Base-by-base conservation (phyloP, 2,329 filamentous ascomycete species). In the Colletotrichum sp. region DNA sequence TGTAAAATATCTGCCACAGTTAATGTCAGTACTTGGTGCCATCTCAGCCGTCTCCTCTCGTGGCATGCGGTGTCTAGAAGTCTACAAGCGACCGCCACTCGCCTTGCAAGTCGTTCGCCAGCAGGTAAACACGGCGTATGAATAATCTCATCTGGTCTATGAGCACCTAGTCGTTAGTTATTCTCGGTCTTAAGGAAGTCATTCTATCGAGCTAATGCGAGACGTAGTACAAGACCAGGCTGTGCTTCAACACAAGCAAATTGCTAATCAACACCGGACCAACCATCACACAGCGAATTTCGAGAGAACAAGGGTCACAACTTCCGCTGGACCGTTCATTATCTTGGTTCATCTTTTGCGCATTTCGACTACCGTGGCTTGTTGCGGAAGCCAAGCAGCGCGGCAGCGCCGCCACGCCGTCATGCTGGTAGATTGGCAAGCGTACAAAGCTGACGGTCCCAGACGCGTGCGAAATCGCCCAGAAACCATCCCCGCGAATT, bases 11-110 rank as follows among this genome's bases (percentile, higher is more conserved):
- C 6, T 21, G 10, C n/a, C 10, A 21, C 18, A 52, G 4, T 13
- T 0, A 21, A 21, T 21, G 1, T 52, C 43, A 52, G n/a, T 52
- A 21, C 0, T 52, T 0, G n/a, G 0, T 21, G 43, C n/a, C 6
- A 4, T 52, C n/a, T 52, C 0, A 21, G 1, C 6, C 4, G 1
- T 52, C 43, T 2, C 6, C 43, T 52, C n/a, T 21, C 0, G n/a
- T 48, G n/a, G 43, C 4, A 13, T 13, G n/a, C 10, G n/a, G 0
- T 21, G 43, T 21, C n/a, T 48, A 4, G 36, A 9, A 38, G 34
- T 36, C 12, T 13, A 8, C 34, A 38, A 38, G 34, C 7, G 34
- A 16, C 34, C 34, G 34, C 34, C 34, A 16, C 15, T 38, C 34
- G 34, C 18, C 38, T 48, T 2, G 38, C 9, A 12, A 12, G 0